Conservation (phyloP, 345 rosid species). For the Salix brachista region DNA sequence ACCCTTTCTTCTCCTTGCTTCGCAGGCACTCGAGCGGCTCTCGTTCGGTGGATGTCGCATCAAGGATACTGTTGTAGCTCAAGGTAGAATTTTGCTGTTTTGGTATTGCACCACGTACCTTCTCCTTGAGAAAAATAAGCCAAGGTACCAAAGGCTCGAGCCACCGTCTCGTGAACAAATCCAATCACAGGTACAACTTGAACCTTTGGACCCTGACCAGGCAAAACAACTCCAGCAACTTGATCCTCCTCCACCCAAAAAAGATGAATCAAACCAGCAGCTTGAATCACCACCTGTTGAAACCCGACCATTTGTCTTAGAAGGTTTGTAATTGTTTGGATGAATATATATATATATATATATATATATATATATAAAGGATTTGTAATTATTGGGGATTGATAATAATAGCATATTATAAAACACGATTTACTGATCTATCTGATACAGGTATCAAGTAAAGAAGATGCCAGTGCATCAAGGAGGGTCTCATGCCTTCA, state of each 20-base stretch:
- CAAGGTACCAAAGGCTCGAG: slow-evolving; percentile 80
- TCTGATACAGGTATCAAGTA: slow-evolving; percentile 9
- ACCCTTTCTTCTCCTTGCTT: background rate
- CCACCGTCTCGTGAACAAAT: slow-evolving; percentile 30
- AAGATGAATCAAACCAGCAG: slow-evolving; percentile 17
- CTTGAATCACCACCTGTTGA: slow-evolving; percentile 34
- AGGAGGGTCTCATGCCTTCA: slow-evolving; percentile 31
- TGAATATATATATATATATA: background rate
- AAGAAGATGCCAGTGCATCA: background rate
- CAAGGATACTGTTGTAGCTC: slow-evolving; percentile 66
- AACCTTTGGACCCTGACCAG: slow-evolving; percentile 39
- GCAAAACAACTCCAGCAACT: slow-evolving; percentile 35
- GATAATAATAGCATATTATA: slow-evolving; percentile 15
- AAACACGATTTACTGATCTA: slow-evolving; percentile 33
- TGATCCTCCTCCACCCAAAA: slow-evolving; percentile 19
- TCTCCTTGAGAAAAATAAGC: slow-evolving; percentile 78
- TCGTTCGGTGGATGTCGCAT: slow-evolving; percentile 68
- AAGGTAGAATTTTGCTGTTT: slow-evolving; percentile 70
- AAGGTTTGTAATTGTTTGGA: slow-evolving; percentile 82
- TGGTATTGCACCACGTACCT: slow-evolving; percentile 85
- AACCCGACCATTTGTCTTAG: slow-evolving; percentile 70
- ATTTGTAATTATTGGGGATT: slow-evolving; percentile 59
- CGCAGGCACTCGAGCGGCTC: slow-evolving; percentile 80
- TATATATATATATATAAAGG: slow-evolving; percentile 24
- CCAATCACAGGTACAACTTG: slow-evolving; percentile 35